Evolutionary conservation across 2,329 filamentous ascomycete species (phyloP), one percentile per base, ranked within the genome.

Genomic region (Purpureocillium lavendulum): DNA sequence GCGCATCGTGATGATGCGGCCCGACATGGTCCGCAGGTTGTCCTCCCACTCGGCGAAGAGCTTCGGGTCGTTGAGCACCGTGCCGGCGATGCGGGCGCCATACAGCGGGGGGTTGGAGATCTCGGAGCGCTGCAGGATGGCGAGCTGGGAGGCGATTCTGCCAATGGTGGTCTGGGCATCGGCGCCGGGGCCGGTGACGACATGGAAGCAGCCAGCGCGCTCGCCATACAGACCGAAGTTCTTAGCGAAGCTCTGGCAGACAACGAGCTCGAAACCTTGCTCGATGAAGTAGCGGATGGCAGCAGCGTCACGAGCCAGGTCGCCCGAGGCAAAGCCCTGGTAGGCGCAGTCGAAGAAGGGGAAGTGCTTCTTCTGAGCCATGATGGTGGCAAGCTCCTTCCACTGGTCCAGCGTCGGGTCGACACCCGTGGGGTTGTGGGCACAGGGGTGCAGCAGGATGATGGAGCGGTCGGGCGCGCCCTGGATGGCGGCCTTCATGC

Each of bases 311-410:
- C 80, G 78, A 51, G 75, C 72, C 15, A 97, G 77, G 60, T 94
- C 82, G 43, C 92, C 92, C 1, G 92, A 94, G 3, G 92, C 92
- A 60, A 98, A 98, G 41, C 92, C 90, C 66, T 97, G 92, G 71
- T 98, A 98, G 41, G 92, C 92, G 49, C 80, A 87, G 71, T 98
- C 92, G 67, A 98, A 97, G 77, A 98, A 97, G 54, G 92, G 90
- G 69, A 98, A 95, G 64, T 94, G 90, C 47, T 77, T 77, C 66
- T 84, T 87, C 55, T 77, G 64, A 53, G 76, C 77, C 63, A 97
- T 80, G 33, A 95, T 64, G 33, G 72, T 63, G 38, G 90, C 88
- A 45, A 98, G 80, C 66, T 94, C 77, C 62, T 84, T 87, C 92
- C 92, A 98, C 69, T 98, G 92, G 39, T 90, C 87, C 50, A 84